Conservation (phyloP, 768 basidiomycete species). For the Lactarius quietus region DNA sequence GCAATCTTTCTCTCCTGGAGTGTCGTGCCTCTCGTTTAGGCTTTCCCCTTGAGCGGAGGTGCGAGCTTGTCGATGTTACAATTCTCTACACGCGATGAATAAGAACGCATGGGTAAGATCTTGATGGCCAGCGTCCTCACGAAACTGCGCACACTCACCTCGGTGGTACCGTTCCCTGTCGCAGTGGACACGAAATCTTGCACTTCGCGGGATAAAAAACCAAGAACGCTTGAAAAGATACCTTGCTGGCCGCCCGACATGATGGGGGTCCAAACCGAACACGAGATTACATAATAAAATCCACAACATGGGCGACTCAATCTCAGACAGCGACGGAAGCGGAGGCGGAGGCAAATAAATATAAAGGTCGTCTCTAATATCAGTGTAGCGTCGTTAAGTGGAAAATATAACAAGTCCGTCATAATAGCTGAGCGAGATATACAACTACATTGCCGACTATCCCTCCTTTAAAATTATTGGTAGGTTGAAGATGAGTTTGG, state of each 20-base stretch:
- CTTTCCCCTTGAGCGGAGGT: not conserved
- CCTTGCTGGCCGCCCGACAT: constrained; percentile 32
- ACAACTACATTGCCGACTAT: constrained; percentile 19
- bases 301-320: constrained; percentile 6
- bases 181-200: constrained; percentile 68
- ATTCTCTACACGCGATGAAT: not conserved
- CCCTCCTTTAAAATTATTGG: constrained; percentile 11
- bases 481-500: constrained; percentile 15
- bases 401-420: constrained; percentile 11
- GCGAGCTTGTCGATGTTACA: constrained; percentile 10
- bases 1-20: constrained; percentile 5
- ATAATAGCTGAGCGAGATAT: constrained; percentile 1
- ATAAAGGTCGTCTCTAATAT: not conserved
- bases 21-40: not conserved
- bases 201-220: constrained; percentile 66
- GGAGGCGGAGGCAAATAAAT: constrained; percentile 1
- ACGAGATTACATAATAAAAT: constrained; percentile 20
- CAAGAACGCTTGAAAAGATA: constrained; percentile 60
- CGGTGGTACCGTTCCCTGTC: constrained; percentile 39
- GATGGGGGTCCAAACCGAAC: constrained; percentile 8
- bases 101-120: not conserved
- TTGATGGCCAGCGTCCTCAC: not conserved
- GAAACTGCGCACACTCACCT: constrained; percentile 20
- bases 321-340: not conserved
- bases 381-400: constrained; percentile 1